Percentiles rank a stretch among this genome's conserved stretches.
Evolutionary conservation across 2,329 filamentous ascomycete species (phyloP).

Genomic region (Aspergillus neoniger): DNA sequence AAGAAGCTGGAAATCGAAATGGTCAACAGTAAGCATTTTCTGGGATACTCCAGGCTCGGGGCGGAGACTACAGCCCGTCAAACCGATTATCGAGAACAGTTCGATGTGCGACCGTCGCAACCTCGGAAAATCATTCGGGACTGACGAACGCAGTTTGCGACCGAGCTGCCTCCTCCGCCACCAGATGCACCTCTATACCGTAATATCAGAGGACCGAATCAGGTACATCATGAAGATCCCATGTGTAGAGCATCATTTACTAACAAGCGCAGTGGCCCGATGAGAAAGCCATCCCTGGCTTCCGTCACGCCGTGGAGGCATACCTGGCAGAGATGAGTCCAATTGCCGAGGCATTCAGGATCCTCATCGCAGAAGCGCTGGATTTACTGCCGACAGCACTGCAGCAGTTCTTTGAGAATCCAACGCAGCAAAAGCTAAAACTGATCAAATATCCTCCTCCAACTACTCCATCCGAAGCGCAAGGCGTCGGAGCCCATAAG

Average conservation of each 20-base stretch:
- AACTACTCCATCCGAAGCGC: slow-evolving; percentile 29
- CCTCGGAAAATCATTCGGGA: slow-evolving; percentile 11
- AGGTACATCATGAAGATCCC: slow-evolving; percentile 24
- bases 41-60: slow-evolving; percentile 39
- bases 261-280: slow-evolving; percentile 35
- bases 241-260: background rate
- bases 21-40: slow-evolving; percentile 41
- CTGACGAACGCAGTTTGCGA: slow-evolving; percentile 33
- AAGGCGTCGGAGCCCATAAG: slow-evolving; percentile 51
- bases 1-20: slow-evolving; percentile 54
- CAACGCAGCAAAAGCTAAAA: slow-evolving; percentile 40
- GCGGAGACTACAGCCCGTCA: slow-evolving; percentile 38
- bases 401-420: slow-evolving; percentile 36
- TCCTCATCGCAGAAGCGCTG: slow-evolving; percentile 37
- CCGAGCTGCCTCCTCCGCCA: slow-evolving; percentile 37
- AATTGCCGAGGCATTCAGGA: slow-evolving; percentile 30
- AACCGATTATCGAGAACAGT: slow-evolving; percentile 39
- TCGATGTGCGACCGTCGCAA: slow-evolving; percentile 33
- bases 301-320: slow-evolving; percentile 32
- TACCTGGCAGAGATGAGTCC: slow-evolving; percentile 32
- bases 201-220: slow-evolving; percentile 40
- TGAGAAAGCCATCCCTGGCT: slow-evolving; percentile 32
- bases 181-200: slow-evolving; percentile 38
- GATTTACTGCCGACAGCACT: slow-evolving; percentile 32
- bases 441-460: slow-evolving; percentile 50